Base-by-base conservation (phyloP, 495 filamentous ascomycete genomes). In the Hypoxylon trugodes region DNA sequence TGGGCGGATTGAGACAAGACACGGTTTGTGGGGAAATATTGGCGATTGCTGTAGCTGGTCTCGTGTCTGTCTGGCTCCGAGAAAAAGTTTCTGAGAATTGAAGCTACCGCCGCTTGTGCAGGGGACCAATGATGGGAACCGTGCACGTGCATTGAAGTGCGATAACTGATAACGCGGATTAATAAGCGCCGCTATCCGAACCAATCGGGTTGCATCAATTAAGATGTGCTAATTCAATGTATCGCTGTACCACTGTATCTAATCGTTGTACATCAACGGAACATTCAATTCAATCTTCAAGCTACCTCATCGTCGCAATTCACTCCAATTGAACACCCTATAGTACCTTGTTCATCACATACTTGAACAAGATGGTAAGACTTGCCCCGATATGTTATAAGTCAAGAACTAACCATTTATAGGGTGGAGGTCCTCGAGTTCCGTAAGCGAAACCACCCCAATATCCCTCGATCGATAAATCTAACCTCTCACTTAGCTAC, bases 361-460 rank as follows among this genome's bases (percentile, higher is more conserved):
- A 69, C 60, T 56, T 26, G 53, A 56, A 65, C 69, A 79, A 75
- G 60, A 79, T 79, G 76, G 76, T 77, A 70, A 64, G 74, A 42
- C 36, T 3, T 3, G 1, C 5, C 9, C 6, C 12, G 13, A 8
- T 19, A 19, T 18, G 4, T 5, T 19, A 6, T 15, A 21, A 33
- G 9, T 21, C 57, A 0, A 38, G 35, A 63, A 43, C 79, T 86
- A 77, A 86, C 69, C 56, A 19, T 43, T 6, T 18, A 3, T 33
- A 89, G 85, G 85, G 86, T 71, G 88, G 85, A 77, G 92, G 92
- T 79, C 87, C 84, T 78, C 92, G 91, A 81, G 89, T 98, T 75
- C 90, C 92, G 94, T 98, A 86, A 77, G 90, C 48, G 32, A 32
- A 33, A 37, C 37, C 25, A 28, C 33, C 42, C 42, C n/a, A 59